Evolutionary conservation across 805 yeast genomes (phyloP), one percentile per base, ranked within the genome.

Genomic region (Candida jianshihensis): DNA sequence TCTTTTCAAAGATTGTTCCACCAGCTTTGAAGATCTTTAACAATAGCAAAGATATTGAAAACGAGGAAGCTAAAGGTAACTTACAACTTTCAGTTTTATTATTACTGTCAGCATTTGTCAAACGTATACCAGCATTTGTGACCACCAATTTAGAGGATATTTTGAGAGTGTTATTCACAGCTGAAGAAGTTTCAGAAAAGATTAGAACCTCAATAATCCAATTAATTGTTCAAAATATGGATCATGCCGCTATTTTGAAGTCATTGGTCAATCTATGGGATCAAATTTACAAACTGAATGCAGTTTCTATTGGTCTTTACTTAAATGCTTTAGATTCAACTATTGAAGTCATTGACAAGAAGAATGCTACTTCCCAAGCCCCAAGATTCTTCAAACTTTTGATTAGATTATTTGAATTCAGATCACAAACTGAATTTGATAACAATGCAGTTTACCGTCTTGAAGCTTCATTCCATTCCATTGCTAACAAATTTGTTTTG

Each of bases 81-180:
- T 28, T 87, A 25, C 92, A 87, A 54, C 66, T 85, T 13, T 75
- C 97, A 0, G 70, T 81, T 13, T 60, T 86, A 40, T 72, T 86
- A 25, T 64, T 90, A 31, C 68, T 85, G 38, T 78, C 95, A 6
- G 73, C 88, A 30, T 67, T 86, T 51, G 64, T 89, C 34, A 85
- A 81, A 59, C 78, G 85, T 48, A 78, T 92, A 46, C 97, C 98
- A 25, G 80, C 84, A 10, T 90, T 90, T 54, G 71, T 90, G 60
- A 65, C 75, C 29, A 76, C 90, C 4, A 78, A 77, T 47, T 63
- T 87, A 49, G 71, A 68, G 35, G 77, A 77, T 25, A 72, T 87
- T 30, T 61, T 89, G 34, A 61, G 64, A 32, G 66, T 79, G 5
- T 63, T 83, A 14, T 71, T 83, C 43, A 63, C 61, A 35, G 75